Evolutionary conservation across 2,329 filamentous ascomycete genomes (phyloP).

Genomic region (Sclerotinia subarctica): DNA sequence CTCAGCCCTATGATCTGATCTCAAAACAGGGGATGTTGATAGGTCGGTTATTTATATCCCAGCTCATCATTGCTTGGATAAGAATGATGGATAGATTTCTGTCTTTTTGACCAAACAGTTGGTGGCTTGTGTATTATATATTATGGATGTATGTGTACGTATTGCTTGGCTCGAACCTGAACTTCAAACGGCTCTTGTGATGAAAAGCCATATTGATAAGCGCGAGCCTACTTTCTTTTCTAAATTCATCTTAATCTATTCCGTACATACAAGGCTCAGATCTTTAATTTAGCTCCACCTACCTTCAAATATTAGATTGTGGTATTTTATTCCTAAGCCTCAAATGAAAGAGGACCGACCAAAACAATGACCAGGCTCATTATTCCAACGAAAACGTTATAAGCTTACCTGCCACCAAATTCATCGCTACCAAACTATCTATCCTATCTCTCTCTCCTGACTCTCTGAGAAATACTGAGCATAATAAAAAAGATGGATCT

Average conservation of each 20-base stretch:
- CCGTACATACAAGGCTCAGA: neutral
- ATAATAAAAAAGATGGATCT: neutral
- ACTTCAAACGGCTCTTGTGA: neutral
- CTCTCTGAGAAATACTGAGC: neutral
- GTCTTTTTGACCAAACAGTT: neutral
- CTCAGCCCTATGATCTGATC: slow-evolving; percentile 22
- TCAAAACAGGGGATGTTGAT: slow-evolving; percentile 5
- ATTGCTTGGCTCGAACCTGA: slow-evolving; percentile 13
- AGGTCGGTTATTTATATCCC: slow-evolving; percentile 21
- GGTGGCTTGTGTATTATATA: neutral
- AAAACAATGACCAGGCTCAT: neutral
- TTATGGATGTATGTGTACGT: slow-evolving; percentile 11
- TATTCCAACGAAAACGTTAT: slow-evolving; percentile 7
- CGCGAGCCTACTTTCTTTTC: neutral
- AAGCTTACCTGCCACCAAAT: slow-evolving; percentile 21
- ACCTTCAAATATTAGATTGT: neutral
- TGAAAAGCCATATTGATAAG: slow-evolving; percentile 2
- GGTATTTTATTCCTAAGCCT: neutral
- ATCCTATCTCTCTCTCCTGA: neutral
- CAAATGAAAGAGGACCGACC: neutral
- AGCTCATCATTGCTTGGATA: neutral
- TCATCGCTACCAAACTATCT: slow-evolving; percentile 2
- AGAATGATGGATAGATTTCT: neutral
- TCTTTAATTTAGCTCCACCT: neutral
- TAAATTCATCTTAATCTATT: neutral